Evolutionary conservation across 1,284 basidiomycete genomes (phyloP), one percentile per base, ranked within the genome.

Genomic region (Boletus holoroseus): DNA sequence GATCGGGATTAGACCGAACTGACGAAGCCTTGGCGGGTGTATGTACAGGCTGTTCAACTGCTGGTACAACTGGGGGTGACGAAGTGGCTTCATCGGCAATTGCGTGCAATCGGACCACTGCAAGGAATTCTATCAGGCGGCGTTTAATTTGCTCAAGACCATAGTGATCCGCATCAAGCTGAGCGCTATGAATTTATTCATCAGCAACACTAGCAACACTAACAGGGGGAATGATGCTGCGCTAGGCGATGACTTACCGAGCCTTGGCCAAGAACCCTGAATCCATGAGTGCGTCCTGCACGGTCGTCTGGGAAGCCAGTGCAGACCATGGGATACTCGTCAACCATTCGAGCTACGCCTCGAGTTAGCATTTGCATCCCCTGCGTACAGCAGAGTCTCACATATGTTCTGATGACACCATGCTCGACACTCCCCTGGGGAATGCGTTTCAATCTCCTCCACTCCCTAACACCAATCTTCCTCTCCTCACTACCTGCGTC

Each of bases 141-240:
- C 90, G 88, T 76, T 95, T 94, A 68, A 94, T 83, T 68, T 91
- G 91, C 58, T 91, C 89, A 9, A 94, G 74, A 1, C 92, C 92
- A 59, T 84, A 94, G 68, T 94, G 91, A 56, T 94, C 92, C 36
- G 83, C 76, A 58, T 94, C 91, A 6, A 94, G 79, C 56, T 94
- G 91, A 15, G 74, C 72, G 16, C 83, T 67, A 43, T 7, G 16
- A 20, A 24, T 16, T 1, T 5, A 35, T 31, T 27, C 1, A 18
- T 66, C 11, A 61, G 50, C 3, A 40, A 49, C 15, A 20, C 7
- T 7, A 18, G 15, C 9, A 27, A 22, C n/a, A 24, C 3, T 22
- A 1, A 30, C 4, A 9, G 24, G n/a, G 1, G 16, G 7, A 41
- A 32, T 13, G 9, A 32, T 7, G 20, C 13, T 27, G 15, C 13